Evolutionary conservation across 768 basidiomycete species (phyloP), one percentile per base, ranked within the genome.

Genomic region (Coprinellus aureogranulatus): DNA sequence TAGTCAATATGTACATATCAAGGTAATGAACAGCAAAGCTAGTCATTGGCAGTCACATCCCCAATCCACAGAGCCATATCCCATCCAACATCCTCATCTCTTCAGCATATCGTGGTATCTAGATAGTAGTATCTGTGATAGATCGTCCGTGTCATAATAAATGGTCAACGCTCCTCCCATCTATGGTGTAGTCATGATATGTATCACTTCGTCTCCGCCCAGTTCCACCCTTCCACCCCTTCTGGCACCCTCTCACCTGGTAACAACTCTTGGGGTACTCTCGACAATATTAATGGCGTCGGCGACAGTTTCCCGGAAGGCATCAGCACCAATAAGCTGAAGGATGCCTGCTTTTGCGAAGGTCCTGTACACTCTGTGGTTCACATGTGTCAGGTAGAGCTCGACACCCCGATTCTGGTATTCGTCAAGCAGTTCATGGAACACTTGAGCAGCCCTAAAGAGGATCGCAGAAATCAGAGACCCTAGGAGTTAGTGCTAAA

Each of bases 371-470:
- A 76, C 70, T 9, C 64, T 66, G 4, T 70, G 67, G 16, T 74
- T 72, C 26, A 84, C 68, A 64, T 85, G 82, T 1, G 83, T 77
- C 41, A 84, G 73, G 65, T 76, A 85, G 23, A 83, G 61, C 18
- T 75, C 77, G 23, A 84, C 83, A 26, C 72, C 74, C 1, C 82
- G 81, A 49, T 66, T 76, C 81, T 82, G 78, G 71, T 97, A 94
- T 14, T 90, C 88, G 61, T 87, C 83, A 44, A 87, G 72, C 2
- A 94, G 71, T 67, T 95, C 93, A 58, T 81, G 79, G 65, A 95
- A 86, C 61, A 94, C 90, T 70, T 93, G 91, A 9, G 86, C 82
- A 27, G 94, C 92, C 27, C 91, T 93, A 64, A 5, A n/a, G n/a
- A n/a, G n/a, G n/a, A n/a, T n/a, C n/a, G n/a, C n/a, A n/a, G n/a